Percentiles rank a stretch among this genome's conserved stretches.
These are phyloP conservation scores for Diutina sp. DNA, from an alignment of 1,139 yeast genomes.

Conservation along the genomic window DNA sequence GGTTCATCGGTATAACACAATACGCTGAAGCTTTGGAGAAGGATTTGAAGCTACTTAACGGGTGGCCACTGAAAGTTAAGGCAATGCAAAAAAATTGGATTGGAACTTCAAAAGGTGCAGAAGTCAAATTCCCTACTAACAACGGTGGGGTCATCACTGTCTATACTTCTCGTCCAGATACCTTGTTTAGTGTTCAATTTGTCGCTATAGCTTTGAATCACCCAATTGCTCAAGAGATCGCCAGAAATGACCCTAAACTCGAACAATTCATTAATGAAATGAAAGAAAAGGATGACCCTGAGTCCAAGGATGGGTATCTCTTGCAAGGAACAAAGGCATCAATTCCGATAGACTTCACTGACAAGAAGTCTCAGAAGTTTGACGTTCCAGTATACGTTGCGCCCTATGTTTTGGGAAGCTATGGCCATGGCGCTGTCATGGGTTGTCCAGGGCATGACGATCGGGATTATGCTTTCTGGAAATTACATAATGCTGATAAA, in stretches of 20 bases:
- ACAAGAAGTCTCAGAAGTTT: slow-evolving; percentile 9
- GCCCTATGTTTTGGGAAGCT: slow-evolving; percentile 73
- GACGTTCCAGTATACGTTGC: slow-evolving; percentile 73
- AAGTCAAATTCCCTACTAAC: slow-evolving; percentile 32
- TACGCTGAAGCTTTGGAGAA: slow-evolving; percentile 54
- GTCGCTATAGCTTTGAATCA: slow-evolving; percentile 68
- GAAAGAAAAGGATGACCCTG: slow-evolving; percentile 15
- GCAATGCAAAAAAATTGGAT: slow-evolving; percentile 92
- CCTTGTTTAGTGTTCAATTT: slow-evolving; percentile 71
- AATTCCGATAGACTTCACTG: slow-evolving; percentile 39
- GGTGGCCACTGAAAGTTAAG: slow-evolving; percentile 87
- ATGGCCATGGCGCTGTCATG: slow-evolving; percentile 94
- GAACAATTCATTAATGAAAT: slow-evolving; percentile 26
- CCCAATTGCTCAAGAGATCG: slow-evolving; percentile 33
- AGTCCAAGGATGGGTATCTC: slow-evolving; percentile 51
- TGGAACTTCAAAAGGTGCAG: slow-evolving; percentile 77
- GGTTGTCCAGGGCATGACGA: slow-evolving; percentile 94
- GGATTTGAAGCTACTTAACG: slow-evolving; percentile 45
- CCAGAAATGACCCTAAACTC: slow-evolving; percentile 26
- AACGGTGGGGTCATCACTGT: slow-evolving; percentile 23
- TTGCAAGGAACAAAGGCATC: slow-evolving; percentile 35
- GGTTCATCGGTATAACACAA: slow-evolving; percentile 86
- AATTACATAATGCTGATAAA: slow-evolving; percentile 35
- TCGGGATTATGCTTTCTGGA: slow-evolving; percentile 78
- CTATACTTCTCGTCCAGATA: slow-evolving; percentile 86